phyloP scores from a whole-genome alignment of 2,329 filamentous ascomycete species.

The Penicillium sp. region DNA sequence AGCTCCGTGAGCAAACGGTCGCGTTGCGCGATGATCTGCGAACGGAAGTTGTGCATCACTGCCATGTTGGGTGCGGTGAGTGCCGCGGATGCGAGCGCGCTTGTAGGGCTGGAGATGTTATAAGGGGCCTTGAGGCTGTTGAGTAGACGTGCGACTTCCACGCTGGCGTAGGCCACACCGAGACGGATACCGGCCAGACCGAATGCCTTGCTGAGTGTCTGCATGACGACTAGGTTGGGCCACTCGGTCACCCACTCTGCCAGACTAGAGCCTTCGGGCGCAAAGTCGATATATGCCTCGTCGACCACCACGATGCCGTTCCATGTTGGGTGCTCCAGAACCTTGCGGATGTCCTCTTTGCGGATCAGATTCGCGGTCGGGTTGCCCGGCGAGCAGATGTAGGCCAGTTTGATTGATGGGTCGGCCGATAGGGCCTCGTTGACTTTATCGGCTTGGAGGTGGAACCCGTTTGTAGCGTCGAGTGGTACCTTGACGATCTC shows the following conservation, averaged over 20 bases:
- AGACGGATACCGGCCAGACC: slow-evolving; percentile 91
- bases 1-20: slow-evolving; percentile 73
- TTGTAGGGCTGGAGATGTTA: slow-evolving; percentile 88
- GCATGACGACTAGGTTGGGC: slow-evolving; percentile 96
- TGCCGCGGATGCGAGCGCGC: slow-evolving; percentile 73
- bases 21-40: slow-evolving; percentile 72
- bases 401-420: slow-evolving; percentile 76
- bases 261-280: slow-evolving; percentile 72
- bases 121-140: slow-evolving; percentile 96
- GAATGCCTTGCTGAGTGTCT: slow-evolving; percentile 97
- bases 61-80: slow-evolving; percentile 66
- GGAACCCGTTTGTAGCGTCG: slow-evolving; percentile 68
- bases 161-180: slow-evolving; percentile 77
- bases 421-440: slow-evolving; percentile 63
- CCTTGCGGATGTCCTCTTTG: slow-evolving; percentile 69
- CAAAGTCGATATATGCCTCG: slow-evolving; percentile 96
- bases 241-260: slow-evolving; percentile 90
- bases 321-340: slow-evolving; percentile 87
- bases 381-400: slow-evolving; percentile 93
- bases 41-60: slow-evolving; percentile 69
- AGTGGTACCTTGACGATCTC: slow-evolving; percentile 83
- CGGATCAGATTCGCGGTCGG: slow-evolving; percentile 78
- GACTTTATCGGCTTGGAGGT: slow-evolving; percentile 70
- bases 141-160: slow-evolving; percentile 72
- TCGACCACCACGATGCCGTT: slow-evolving; percentile 93